A percentile compares a stretch with the other conserved stretches of the same genome.
Conservation (phyloP, 805 yeast genomes). For the Saturnispora galanensis region DNA sequence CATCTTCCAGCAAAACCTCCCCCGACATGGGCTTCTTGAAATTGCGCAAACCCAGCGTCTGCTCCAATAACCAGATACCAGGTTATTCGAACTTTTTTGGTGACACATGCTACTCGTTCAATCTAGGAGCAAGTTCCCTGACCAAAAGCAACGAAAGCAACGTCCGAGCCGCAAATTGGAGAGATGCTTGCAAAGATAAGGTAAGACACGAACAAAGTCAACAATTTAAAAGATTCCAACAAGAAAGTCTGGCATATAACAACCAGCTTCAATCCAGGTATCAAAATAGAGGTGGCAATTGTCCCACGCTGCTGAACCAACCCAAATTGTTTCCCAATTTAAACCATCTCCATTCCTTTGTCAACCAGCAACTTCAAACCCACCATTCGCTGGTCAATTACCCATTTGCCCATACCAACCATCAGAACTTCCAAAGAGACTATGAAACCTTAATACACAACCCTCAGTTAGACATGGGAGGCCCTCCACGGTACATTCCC, state of each 20-base stretch:
- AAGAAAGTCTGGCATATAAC: slow-evolving; percentile 22
- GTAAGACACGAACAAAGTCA: slow-evolving; percentile 33
- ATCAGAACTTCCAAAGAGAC: slow-evolving; percentile 38
- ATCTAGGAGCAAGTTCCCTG: slow-evolving; percentile 18
- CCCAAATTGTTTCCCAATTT: slow-evolving; percentile 10
- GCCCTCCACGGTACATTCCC: slow-evolving; percentile 1
- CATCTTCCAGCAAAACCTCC: slow-evolving; percentile 12
- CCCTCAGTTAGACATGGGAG: slow-evolving; percentile 31
- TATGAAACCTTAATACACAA: slow-evolving; percentile 39
- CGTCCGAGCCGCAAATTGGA: slow-evolving; percentile 34
- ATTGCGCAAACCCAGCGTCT: slow-evolving; percentile 15
- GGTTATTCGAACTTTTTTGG: slow-evolving; percentile 22
- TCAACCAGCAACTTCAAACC: slow-evolving; percentile 18
- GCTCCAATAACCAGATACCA: slow-evolving; percentile 10
- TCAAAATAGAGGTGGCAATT: background rate
- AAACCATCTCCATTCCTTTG: slow-evolving; percentile 17
- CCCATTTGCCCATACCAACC: slow-evolving; percentile 44
- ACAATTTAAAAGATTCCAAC: slow-evolving; percentile 30
- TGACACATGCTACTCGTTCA: slow-evolving; percentile 29
- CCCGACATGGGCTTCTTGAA: slow-evolving; percentile 12
- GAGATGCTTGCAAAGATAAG: slow-evolving; percentile 32
- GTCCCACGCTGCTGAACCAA: slow-evolving; percentile 2
- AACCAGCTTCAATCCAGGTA: background rate
- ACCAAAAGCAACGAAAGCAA: slow-evolving; percentile 20
- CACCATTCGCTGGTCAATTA: slow-evolving; percentile 30